Conservation (phyloP, 164 flowering plant genomes). For the Annona cherimola region DNA sequence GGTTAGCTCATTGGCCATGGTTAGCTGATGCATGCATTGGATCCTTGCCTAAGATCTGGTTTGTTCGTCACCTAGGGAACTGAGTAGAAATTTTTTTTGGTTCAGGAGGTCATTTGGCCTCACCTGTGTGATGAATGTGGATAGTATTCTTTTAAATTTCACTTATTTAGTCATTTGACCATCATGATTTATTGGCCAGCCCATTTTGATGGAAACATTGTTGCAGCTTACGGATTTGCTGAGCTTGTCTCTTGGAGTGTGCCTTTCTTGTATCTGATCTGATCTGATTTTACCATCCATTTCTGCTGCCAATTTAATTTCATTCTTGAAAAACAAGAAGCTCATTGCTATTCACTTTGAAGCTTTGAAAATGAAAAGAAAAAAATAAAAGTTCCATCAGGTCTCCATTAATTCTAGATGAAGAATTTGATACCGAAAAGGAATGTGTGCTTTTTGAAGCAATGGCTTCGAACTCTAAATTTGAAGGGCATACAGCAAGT, state of each 20-base stretch:
- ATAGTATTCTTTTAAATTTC: no score
- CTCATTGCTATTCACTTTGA: no score
- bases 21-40: not conserved
- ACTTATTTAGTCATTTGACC: not conserved
- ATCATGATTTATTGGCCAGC: not conserved
- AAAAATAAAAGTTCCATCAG: no score
- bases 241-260: not conserved
- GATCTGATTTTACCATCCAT: no score
- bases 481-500: no score
- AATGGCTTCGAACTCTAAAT: no score
- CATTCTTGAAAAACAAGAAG: no score
- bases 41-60: not conserved
- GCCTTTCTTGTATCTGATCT: not conserved
- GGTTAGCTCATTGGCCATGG: not conserved
- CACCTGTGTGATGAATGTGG: not conserved
- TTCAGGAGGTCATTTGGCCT: not conserved
- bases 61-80: not conserved
- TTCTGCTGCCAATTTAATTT: no score
- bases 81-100: not conserved
- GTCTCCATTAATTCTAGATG: no score
- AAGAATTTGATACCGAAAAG: no score
- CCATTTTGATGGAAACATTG: not conserved
- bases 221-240: not conserved
- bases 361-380: no score
- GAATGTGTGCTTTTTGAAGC: no score